Evolutionary conservation across 2,329 filamentous ascomycete species (phyloP).

Genomic region (Arthrobotrys pseudoclavata): DNA sequence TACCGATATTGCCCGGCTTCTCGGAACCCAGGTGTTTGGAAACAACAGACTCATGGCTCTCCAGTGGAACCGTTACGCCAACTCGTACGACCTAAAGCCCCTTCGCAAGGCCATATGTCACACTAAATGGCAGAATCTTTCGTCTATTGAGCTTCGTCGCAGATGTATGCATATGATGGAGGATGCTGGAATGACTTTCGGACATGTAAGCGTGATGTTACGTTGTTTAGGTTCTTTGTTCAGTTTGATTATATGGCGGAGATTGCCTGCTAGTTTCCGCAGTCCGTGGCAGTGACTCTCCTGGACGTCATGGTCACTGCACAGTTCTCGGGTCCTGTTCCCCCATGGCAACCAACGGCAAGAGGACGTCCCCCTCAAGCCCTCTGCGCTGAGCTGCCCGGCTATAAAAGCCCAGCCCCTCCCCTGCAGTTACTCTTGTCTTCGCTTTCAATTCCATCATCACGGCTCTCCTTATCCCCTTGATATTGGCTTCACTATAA

Average conservation of each 20-base stretch:
- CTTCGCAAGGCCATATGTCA: conserved; percentile 34
- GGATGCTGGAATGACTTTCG: conserved; percentile 26
- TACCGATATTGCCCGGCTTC: conserved; percentile 3
- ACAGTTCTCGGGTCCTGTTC: not conserved
- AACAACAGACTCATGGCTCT: conserved; percentile 25
- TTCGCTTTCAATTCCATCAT: not conserved
- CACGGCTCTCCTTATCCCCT: not conserved
- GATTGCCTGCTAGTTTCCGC: not conserved
- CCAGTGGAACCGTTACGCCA: not conserved
- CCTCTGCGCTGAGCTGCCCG: conserved; percentile 7
- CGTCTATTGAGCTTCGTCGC: conserved; percentile 1
- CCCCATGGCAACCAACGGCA: not conserved
- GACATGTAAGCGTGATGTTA: conserved; percentile 35
- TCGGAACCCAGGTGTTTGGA: conserved; percentile 20
- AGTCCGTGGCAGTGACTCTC: not conserved
- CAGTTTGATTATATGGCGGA: not conserved
- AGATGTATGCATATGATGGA: conserved; percentile 25
- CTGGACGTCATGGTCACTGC: not conserved
- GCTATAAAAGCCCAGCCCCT: conserved; percentile 13
- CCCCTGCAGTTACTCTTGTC: not conserved
- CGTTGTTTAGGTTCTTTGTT: not conserved
- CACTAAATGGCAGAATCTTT: conserved; percentile 52
- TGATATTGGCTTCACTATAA: not conserved
- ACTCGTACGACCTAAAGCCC: not conserved
- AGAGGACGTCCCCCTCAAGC: not conserved